A percentile compares a stretch with the other conserved stretches of the same genome.
Evolutionary conservation across 1,139 yeast genomes (phyloP).

Genomic region (Suhomyces guaymorum): DNA sequence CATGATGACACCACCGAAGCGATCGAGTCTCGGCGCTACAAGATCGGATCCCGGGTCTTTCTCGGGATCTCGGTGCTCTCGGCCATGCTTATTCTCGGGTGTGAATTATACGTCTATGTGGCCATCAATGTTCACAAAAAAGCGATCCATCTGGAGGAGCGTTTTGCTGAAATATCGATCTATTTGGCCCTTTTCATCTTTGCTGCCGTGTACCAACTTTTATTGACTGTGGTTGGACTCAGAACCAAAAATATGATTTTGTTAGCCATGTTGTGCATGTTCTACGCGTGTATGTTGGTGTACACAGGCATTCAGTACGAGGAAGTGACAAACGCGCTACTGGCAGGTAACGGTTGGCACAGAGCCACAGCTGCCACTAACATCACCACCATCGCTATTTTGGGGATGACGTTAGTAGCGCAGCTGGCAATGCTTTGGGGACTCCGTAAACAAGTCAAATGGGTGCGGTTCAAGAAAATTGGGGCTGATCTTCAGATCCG

Average conservation of each 20-base stretch:
- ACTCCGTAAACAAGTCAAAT: conserved; percentile 45
- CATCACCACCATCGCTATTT: conserved; percentile 48
- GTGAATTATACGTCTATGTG: conserved; percentile 38
- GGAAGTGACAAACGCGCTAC: conserved; percentile 37
- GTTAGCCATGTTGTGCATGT: conserved; percentile 44
- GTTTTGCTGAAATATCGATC: conserved; percentile 23
- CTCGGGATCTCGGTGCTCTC: conserved; percentile 31
- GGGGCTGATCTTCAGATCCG: conserved; percentile 51
- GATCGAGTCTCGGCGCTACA: conserved; percentile 4
- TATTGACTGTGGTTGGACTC: conserved; percentile 45
- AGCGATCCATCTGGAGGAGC: conserved; percentile 19
- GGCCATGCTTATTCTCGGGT: conserved; percentile 30
- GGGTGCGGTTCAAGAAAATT: conserved; percentile 52
- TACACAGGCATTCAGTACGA: conserved; percentile 54
- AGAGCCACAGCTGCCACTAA: conserved; percentile 38
- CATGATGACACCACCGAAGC: conserved; percentile 3
- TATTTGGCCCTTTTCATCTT: conserved; percentile 31
- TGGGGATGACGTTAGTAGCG: conserved; percentile 40
- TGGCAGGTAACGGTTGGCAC: conserved; percentile 25
- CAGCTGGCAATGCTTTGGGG: conserved; percentile 37
- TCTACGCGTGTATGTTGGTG: conserved; percentile 50
- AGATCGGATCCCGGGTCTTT: conserved; percentile 23
- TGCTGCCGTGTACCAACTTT: conserved; percentile 29
- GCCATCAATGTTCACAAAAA: conserved; percentile 34
- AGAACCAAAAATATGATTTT: conserved; percentile 43